Conservation (phyloP, 106 monocot species). For the Posidonia australis region DNA sequence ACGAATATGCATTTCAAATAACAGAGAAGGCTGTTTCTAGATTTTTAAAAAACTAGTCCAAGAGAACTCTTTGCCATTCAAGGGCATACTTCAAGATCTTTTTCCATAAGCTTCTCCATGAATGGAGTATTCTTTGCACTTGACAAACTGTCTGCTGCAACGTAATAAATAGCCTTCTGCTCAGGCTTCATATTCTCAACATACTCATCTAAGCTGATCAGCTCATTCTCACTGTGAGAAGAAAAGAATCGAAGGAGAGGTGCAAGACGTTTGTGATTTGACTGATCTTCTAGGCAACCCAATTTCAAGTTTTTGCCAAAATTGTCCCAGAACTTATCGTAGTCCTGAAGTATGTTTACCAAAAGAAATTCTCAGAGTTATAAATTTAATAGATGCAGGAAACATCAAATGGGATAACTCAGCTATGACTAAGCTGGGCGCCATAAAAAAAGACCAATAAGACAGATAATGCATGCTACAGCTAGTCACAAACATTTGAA, state of each 20-base stretch:
- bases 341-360: slow-evolving; percentile 44
- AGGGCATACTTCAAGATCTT: slow-evolving; percentile 28
- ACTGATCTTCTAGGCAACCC: slow-evolving; percentile 89
- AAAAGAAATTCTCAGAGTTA: background rate
- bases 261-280: slow-evolving; percentile 90
- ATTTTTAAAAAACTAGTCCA: background rate
- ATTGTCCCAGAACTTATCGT: slow-evolving; percentile 98
- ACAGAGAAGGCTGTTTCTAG: background rate
- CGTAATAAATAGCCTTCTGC: slow-evolving; percentile 88
- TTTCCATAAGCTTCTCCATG: slow-evolving; percentile 68
- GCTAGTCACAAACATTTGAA: background rate
- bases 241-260: slow-evolving; percentile 94
- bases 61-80: background rate
- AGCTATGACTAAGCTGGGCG: no score
- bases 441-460: background rate
- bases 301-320: slow-evolving; percentile 85
- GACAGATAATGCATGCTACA: background rate
- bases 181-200: slow-evolving; percentile 96
- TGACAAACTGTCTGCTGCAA: slow-evolving; percentile 77
- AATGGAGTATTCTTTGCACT: slow-evolving; percentile 91
- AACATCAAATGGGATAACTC: background rate
- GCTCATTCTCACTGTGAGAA: slow-evolving; percentile 66
- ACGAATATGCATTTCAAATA: background rate
- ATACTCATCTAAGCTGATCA: slow-evolving; percentile 95
- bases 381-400: background rate